Evolutionary conservation across 768 basidiomycete genomes (phyloP).

Genomic region (Suillus cothurnatus): DNA sequence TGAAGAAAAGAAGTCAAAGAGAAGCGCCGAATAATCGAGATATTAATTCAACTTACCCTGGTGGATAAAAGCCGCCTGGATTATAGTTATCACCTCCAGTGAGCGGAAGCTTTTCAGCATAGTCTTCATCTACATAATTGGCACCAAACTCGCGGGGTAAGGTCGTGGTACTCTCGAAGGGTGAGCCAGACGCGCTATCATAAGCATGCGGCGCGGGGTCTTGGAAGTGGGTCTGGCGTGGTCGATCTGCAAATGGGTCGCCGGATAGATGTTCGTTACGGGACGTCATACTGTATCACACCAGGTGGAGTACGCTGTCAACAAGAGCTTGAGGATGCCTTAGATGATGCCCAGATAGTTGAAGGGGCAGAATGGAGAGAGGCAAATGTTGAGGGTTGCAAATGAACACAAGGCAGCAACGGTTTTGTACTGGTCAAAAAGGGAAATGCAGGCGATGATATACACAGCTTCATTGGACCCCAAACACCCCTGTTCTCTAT

Average conservation of each 20-base stretch:
- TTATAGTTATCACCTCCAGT: constrained; percentile 56
- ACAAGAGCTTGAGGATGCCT: constrained; percentile 6
- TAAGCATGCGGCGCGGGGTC: constrained; percentile 54
- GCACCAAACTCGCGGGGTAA: constrained; percentile 56
- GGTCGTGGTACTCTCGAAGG: constrained; percentile 60
- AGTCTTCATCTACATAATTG: constrained; percentile 66
- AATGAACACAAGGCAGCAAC: constrained; percentile 19
- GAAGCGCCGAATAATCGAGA: background rate
- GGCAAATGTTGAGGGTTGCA: constrained; percentile 22
- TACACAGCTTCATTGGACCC: constrained; percentile 35
- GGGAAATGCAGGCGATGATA: constrained; percentile 35
- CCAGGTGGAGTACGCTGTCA: background rate
- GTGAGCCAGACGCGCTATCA: constrained; percentile 39
- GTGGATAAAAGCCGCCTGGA: constrained; percentile 71
- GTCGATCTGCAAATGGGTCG: constrained; percentile 77
- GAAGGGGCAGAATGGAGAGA: constrained; percentile 13
- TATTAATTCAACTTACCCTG: constrained; percentile 51
- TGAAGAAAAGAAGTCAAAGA: constrained; percentile 19
- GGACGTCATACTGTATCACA: constrained; percentile 26
- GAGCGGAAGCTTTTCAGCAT: constrained; percentile 75
- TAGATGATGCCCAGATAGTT: constrained; percentile 15
- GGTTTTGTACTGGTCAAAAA: constrained; percentile 28
- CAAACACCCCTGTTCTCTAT: constrained; percentile 24
- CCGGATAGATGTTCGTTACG: constrained; percentile 40
- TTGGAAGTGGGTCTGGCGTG: constrained; percentile 59